These are phyloP conservation scores for Endoconidiophora polonica DNA, from an alignment of 2,329 filamentous ascomycete species.

Conservation along the genomic window DNA sequence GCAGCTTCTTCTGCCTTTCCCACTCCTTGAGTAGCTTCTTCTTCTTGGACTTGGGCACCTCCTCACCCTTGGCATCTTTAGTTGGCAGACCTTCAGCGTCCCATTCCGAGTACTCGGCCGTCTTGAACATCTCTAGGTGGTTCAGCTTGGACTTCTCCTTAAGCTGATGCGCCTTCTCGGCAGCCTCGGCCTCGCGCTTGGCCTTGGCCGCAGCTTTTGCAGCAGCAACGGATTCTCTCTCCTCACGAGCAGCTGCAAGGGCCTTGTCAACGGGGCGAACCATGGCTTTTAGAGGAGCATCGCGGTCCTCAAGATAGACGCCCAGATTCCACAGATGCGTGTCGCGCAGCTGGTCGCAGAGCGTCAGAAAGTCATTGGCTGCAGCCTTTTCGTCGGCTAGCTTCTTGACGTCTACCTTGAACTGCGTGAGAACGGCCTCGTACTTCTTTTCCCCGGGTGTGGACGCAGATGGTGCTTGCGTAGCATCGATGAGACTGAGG, in stretches of 20 bases:
- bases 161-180: constrained; percentile 27
- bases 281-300: constrained; percentile 49
- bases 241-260: constrained; percentile 39
- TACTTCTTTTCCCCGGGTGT: constrained; percentile 27
- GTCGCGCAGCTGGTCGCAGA: constrained; percentile 71
- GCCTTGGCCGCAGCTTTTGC: constrained; percentile 39
- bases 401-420: constrained; percentile 36
- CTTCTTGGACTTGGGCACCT: constrained; percentile 58
- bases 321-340: constrained; percentile 64
- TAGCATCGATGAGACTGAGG: constrained; percentile 29
- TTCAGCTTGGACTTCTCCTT: constrained; percentile 37
- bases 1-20: constrained; percentile 75
- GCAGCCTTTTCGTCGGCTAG: constrained; percentile 31
- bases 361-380: constrained; percentile 51
- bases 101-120: constrained; percentile 55
- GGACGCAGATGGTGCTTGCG: constrained; percentile 26
- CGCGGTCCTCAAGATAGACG: constrained; percentile 75
- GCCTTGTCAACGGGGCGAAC: constrained; percentile 47
- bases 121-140: constrained; percentile 39
- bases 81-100: constrained; percentile 68
- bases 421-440: constrained; percentile 27
- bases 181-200: constrained; percentile 32
- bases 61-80: constrained; percentile 58
- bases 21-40: constrained; percentile 84
- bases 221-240: constrained; percentile 38